Percentiles rank a stretch among this genome's conserved stretches.
Evolutionary conservation across 2,329 filamentous ascomycete genomes (phyloP).

Genomic region (Neonectria faginata): DNA sequence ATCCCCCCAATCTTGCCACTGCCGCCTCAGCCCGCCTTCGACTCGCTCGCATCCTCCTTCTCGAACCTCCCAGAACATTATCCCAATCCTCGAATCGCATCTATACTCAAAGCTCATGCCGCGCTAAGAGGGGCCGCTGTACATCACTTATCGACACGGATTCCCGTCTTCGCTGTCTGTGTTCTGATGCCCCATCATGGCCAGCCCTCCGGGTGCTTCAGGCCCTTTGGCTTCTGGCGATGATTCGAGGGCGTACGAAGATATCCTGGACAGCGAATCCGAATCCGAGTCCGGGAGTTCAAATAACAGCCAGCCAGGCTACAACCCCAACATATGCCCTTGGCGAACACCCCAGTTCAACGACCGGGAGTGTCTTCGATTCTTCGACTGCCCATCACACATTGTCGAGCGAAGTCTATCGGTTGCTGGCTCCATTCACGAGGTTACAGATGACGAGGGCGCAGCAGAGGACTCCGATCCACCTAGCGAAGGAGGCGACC

Average conservation of each 20-base stretch:
- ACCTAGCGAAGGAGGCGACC: conserved; percentile 14
- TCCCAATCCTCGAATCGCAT: conserved; percentile 6
- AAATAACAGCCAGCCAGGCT: conserved; percentile 50
- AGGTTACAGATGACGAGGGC: conserved; percentile 34
- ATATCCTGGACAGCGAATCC: conserved; percentile 30
- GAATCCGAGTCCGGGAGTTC: conserved; percentile 52
- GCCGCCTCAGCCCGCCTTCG: conserved; percentile 2
- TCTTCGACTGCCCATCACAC: conserved; percentile 63
- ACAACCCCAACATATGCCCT: conserved; percentile 46
- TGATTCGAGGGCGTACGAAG: conserved; percentile 30
- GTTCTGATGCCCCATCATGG: conserved; percentile 44
- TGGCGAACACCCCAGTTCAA: conserved; percentile 55
- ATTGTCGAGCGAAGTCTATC: conserved; percentile 54
- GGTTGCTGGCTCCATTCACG: conserved; percentile 38
- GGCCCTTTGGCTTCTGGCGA: conserved; percentile 36
- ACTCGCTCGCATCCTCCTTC: background rate
- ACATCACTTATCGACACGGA: conserved; percentile 24
- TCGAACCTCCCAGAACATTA: conserved; percentile 1
- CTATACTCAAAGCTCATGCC: conserved; percentile 25
- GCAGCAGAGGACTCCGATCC: conserved; percentile 19
- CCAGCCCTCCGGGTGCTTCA: conserved; percentile 40
- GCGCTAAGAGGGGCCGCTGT: conserved; percentile 24
- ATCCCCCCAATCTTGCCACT: conserved; percentile 27
- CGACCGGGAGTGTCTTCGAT: conserved; percentile 60
- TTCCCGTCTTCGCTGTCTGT: conserved; percentile 16